Evolutionary conservation across 768 basidiomycete species (phyloP).

Genomic region (Pleurotus sapidus): DNA sequence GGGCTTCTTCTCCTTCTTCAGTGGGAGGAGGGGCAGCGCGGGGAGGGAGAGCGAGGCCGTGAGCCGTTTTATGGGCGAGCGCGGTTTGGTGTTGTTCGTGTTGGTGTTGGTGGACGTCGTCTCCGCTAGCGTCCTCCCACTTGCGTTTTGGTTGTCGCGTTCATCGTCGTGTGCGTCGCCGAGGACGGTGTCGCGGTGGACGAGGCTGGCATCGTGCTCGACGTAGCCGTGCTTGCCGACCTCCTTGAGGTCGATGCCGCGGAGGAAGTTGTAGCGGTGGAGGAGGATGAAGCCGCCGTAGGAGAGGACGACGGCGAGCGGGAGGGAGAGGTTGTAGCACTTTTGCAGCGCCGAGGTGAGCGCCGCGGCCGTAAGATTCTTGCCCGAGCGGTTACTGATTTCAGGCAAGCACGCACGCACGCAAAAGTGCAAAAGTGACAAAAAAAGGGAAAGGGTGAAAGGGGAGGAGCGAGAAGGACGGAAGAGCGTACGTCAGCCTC

Average conservation of each 20-base stretch:
- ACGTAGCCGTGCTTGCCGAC: slow-evolving; percentile 48
- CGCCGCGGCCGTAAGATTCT: slow-evolving; percentile 38
- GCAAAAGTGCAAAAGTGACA: not conserved
- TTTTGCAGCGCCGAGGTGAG: slow-evolving; percentile 40
- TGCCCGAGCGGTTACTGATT: slow-evolving; percentile 48
- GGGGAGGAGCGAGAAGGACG: not conserved
- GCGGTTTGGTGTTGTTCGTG: too few species aligned
- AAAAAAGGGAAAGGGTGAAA: not conserved
- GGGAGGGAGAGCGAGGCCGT: too few species aligned
- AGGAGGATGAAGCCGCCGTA: slow-evolving; percentile 45
- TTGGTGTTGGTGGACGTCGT: too few species aligned
- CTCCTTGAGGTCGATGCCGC: slow-evolving; percentile 29
- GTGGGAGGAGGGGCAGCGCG: too few species aligned
- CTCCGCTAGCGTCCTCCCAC: not conserved
- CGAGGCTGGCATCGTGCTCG: slow-evolving; percentile 62
- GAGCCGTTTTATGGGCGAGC: too few species aligned
- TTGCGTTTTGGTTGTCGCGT: not conserved
- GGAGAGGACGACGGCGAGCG: slow-evolving; percentile 46
- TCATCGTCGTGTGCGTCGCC: slow-evolving; percentile 20
- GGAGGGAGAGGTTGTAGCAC: slow-evolving; percentile 49
- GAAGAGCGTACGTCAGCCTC: not conserved
- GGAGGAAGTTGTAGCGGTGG: slow-evolving; percentile 27
- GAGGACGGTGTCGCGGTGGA: slow-evolving; percentile 42
- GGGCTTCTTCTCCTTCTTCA: slow-evolving; percentile 9
- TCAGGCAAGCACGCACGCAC: not conserved